phyloP scores from a whole-genome alignment of 192 early-diverging fungal genomes.

The Umbelopsis ramanniana region DNA sequence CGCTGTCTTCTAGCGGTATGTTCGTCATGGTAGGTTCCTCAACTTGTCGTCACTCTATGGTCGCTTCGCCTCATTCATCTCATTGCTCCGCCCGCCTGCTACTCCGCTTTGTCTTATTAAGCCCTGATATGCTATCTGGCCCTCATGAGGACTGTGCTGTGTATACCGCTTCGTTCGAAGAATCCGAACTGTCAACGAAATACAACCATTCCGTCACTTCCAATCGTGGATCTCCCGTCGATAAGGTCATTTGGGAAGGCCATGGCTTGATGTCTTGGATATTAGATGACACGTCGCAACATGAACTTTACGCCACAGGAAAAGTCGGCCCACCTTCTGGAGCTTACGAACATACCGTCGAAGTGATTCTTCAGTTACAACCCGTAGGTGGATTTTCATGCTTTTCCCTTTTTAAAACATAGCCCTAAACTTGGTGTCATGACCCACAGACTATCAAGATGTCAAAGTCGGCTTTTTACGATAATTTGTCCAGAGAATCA shows the following conservation, averaged over 20 bases:
- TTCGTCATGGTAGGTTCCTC: conserved; percentile 26
- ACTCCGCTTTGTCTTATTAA: neutral
- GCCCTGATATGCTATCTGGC: conserved; percentile 12
- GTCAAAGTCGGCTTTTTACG: conserved; percentile 10
- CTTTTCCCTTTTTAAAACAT: too few relatives aligned
- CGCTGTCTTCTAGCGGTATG: conserved; percentile 25
- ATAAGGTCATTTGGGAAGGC: conserved; percentile 38
- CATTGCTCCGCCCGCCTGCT: neutral
- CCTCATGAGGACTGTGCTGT: conserved; percentile 1
- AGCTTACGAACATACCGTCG: neutral
- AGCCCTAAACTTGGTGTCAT: neutral
- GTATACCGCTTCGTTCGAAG: conserved; percentile 15
- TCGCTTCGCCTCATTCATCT: neutral
- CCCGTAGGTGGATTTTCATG: conserved; percentile 19
- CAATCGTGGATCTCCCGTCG: neutral
- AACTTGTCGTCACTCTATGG: neutral
- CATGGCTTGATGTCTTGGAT: conserved; percentile 45
- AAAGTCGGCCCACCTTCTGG: conserved; percentile 10
- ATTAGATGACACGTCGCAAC: conserved; percentile 24
- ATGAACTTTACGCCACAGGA: conserved; percentile 17
- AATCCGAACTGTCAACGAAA: conserved; percentile 2
- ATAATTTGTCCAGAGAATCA: conserved; percentile 4
- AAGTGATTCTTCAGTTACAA: conserved; percentile 33
- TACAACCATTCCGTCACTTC: conserved; percentile 11
- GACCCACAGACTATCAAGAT: neutral